phyloP scores from a whole-genome alignment of 192 early-diverging fungal genomes.

The Rhizophlyctis rosea region DNA sequence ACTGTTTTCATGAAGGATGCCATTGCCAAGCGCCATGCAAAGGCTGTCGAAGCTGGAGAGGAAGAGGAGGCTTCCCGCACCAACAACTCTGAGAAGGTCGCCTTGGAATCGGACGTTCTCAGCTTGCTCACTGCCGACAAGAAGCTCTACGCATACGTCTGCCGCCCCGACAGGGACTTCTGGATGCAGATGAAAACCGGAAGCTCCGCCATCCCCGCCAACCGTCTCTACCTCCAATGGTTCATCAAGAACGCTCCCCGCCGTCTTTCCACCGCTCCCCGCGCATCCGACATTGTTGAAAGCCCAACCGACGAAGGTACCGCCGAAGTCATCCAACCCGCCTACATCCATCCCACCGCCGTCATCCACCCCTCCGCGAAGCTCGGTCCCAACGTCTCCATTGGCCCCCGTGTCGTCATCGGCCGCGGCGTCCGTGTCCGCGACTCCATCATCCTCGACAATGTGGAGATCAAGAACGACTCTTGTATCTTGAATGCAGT shows the following conservation, averaged over 20 bases:
- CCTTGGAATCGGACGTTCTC: constrained; percentile 92
- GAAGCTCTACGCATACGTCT: constrained; percentile 82
- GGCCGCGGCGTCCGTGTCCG: constrained; percentile 91
- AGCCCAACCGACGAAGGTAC: not conserved
- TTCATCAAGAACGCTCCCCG: constrained; percentile 59
- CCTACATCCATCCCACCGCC: constrained; percentile 93
- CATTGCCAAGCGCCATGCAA: constrained; percentile 63
- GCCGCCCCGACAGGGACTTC: constrained; percentile 63
- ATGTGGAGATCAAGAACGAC: constrained; percentile 85
- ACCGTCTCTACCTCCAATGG: constrained; percentile 88
- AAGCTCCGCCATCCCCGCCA: constrained; percentile 89
- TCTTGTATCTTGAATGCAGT: constrained; percentile 84
- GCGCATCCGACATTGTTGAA: constrained; percentile 5
- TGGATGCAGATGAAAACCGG: constrained; percentile 98
- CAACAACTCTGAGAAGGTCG: constrained; percentile 60
- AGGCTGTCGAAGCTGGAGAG: constrained; percentile 51
- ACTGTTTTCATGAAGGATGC: constrained; percentile 77
- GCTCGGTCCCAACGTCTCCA: constrained; percentile 94
- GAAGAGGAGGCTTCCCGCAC: constrained; percentile 11
- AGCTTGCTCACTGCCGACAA: constrained; percentile 75
- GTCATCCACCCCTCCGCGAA: constrained; percentile 88
- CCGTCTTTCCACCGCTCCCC: constrained; percentile 55
- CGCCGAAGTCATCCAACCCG: constrained; percentile 78
- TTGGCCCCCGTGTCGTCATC: constrained; percentile 84
- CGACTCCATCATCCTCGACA: constrained; percentile 92